A percentile compares a stretch with the other conserved stretches of the same genome.
Conservation (phyloP, 2,329 filamentous ascomycete genomes). For the Colletotrichum phormii region DNA sequence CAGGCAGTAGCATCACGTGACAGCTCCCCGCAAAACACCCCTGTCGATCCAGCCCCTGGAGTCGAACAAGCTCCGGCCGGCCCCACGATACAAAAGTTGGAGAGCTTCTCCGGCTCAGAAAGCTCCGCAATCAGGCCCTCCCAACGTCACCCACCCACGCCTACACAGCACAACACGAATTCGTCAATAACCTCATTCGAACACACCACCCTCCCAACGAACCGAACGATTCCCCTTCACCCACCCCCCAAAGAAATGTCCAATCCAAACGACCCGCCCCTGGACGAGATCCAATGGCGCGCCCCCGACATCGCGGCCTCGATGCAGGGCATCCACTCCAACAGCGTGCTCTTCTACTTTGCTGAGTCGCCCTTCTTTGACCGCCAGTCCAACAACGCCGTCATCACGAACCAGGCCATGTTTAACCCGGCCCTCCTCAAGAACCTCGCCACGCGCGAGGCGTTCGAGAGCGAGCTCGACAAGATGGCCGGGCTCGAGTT, state of each 20-base stretch:
- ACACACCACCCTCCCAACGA: not conserved
- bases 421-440: constrained; percentile 70
- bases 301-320: constrained; percentile 60
- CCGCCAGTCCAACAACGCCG: constrained; percentile 74
- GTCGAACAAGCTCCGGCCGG: constrained; percentile 20
- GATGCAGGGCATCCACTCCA: constrained; percentile 72
- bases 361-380: constrained; percentile 76
- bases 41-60: constrained; percentile 21
- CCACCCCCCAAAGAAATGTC: constrained; percentile 47
- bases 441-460: constrained; percentile 69
- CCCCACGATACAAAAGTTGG: constrained; percentile 27
- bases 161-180: not conserved
- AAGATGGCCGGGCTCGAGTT: constrained; percentile 77
- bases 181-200: not conserved
- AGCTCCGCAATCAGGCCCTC: constrained; percentile 8
- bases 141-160: not conserved
- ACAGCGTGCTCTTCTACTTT: constrained; percentile 76
- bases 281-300: constrained; percentile 77
- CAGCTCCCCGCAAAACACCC: not conserved
- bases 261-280: constrained; percentile 60
- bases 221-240: constrained; percentile 1
- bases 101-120: constrained; percentile 25
- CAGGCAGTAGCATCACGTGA: not conserved
- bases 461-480: constrained; percentile 71
- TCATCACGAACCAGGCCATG: constrained; percentile 71